phyloP scores from a whole-genome alignment of 2,329 filamentous ascomycete genomes.

The Alternaria arborescens region DNA sequence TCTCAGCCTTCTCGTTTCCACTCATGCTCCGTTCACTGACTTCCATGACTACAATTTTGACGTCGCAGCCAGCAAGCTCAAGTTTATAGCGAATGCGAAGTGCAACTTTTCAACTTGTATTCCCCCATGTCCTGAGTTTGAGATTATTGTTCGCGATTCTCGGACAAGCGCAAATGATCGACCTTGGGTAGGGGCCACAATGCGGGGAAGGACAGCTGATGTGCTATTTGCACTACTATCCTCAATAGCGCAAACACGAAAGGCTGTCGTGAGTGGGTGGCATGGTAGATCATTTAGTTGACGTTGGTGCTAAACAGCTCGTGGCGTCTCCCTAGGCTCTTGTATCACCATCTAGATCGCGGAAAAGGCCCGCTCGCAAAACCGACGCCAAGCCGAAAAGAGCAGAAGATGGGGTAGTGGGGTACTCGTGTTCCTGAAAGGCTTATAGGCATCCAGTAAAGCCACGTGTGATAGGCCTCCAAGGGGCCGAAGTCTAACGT shows the following conservation, averaged over 20 bases:
- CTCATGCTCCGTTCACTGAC: not conserved
- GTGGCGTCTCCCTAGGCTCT: slow-evolving; percentile 1
- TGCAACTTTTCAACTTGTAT: not conserved
- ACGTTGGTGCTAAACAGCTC: slow-evolving; percentile 7
- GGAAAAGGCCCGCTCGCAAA: slow-evolving; percentile 3
- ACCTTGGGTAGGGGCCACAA: not conserved
- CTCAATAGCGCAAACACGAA: not conserved
- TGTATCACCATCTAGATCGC: slow-evolving; percentile 8
- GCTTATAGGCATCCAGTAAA: not conserved
- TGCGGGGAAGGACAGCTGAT: slow-evolving; percentile 15
- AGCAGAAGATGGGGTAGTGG: slow-evolving; percentile 1
- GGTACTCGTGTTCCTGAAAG: slow-evolving; percentile 3
- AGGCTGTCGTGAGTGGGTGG: slow-evolving; percentile 4
- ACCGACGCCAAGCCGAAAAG: slow-evolving; percentile 6
- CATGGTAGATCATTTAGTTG: not conserved
- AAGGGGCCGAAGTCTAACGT: not conserved
- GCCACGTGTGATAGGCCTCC: not conserved
- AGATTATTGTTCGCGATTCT: not conserved
- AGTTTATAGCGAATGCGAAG: not conserved
- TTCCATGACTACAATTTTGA: not conserved
- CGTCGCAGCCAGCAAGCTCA: not conserved
- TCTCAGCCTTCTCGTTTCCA: not conserved
- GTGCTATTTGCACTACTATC: not conserved
- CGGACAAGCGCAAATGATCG: slow-evolving; percentile 7
- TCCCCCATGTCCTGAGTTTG: not conserved